Base-by-base conservation (phyloP, 2,329 filamentous ascomycete species). In the Xylaria sp. region DNA sequence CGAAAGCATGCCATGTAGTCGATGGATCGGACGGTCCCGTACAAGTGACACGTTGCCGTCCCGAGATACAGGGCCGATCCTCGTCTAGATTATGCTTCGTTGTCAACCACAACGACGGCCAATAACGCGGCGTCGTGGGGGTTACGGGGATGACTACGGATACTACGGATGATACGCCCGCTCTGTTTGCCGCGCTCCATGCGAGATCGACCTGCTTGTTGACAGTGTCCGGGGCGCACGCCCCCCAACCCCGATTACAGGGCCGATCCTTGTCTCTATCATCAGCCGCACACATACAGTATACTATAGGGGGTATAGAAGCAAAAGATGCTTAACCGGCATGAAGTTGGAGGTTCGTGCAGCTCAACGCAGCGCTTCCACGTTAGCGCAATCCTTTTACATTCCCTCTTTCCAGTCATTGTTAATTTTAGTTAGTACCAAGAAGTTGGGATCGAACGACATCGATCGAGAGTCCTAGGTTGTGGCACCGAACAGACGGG, bases 1-100 rank as follows among this genome's bases (percentile, higher is more conserved):
- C 8, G 37, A 66, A 58, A 69, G 61, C 68, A 68, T 62, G 58
- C 55, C 54, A 67, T 67, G 60, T 60, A 63, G 61, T 54, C 59
- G 40, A 58, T 65, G 53, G 59, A 51, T 63, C 66, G 69, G 63
- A 64, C 64, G 55, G 69, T 48, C 58, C 69, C 71, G 71, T 70
- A 62, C 61, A 63, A 68, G 75, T 75, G 73, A 75, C 73, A 75
- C 74, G 65, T 74, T 70, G 74, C 70, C 66, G 72, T 50, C 66
- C 74, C 72, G 72, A 71, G 68, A 65, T 65, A 51, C 60, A 66
- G 58, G 58, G 67, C 69, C 70, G 70, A 69, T 63, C 63, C 66
- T 62, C 63, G 63, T 63, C 66, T 59, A 65, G 66, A 66, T 66
- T 71, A 69, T 71, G 63, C 63, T 60, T 66, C 47, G 68, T 47